phyloP scores from a whole-genome alignment of 306 rosid species.

The Medicago truncatula region MtrunA17r5.0-ANR NC_053042.1:5352501-5353000 shows the following conservation, averaged over 20 bases:
- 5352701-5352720: constrained; percentile 43
- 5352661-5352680: neutral
- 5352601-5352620: constrained; percentile 4
- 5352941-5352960: too few species aligned
- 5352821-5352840: neutral
- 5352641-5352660: neutral
- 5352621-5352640: neutral
- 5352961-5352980: too few species aligned
- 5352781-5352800: constrained; percentile 20
- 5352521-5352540: neutral
- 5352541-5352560: neutral
- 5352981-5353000: too few species aligned
- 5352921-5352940: too few species aligned
- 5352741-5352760: constrained; percentile 30
- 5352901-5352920: too few species aligned
- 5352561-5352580: constrained; percentile 37
- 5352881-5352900: too few species aligned
- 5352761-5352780: constrained; percentile 47
- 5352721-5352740: constrained; percentile 38
- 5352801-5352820: constrained; percentile 46
- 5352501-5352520: neutral
- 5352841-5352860: neutral
- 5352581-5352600: constrained; percentile 47
- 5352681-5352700: constrained; percentile 9
- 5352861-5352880: too few species aligned